A percentile compares a stretch with the other conserved stretches of the same genome.
These are phyloP conservation scores for Ceratocystis albifundus DNA, from an alignment of 2,329 filamentous ascomycete species.

Conservation along the genomic window DNA sequence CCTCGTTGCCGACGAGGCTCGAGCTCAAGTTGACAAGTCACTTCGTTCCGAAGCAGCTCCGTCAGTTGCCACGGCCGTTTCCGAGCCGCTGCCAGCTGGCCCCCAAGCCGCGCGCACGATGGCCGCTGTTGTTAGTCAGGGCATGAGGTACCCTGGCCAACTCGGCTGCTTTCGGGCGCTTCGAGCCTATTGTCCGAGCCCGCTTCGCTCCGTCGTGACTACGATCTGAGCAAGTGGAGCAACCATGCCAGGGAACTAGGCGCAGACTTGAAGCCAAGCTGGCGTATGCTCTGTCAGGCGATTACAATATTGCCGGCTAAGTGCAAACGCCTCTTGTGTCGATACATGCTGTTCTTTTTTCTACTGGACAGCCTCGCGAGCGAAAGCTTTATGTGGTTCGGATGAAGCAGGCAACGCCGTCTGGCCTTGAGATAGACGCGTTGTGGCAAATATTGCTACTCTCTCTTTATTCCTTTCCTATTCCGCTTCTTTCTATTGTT, in stretches of 20 bases:
- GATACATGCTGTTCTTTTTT: neutral
- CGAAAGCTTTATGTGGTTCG: conserved; percentile 20
- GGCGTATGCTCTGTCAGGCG: neutral
- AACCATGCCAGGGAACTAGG: conserved; percentile 9
- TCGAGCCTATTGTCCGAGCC: conserved; percentile 47
- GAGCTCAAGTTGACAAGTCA: conserved; percentile 49
- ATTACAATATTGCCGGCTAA: neutral
- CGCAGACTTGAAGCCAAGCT: conserved; percentile 4
- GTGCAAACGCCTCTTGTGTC: neutral
- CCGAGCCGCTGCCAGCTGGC: conserved; percentile 36
- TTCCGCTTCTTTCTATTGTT: neutral
- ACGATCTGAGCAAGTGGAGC: conserved; percentile 39
- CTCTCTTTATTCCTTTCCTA: conserved; percentile 1
- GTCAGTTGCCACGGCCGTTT: conserved; percentile 34
- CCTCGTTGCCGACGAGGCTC: conserved; percentile 81
- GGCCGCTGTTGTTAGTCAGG: conserved; percentile 30
- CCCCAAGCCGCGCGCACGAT: conserved; percentile 30
- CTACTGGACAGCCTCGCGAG: conserved; percentile 15
- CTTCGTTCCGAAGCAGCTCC: conserved; percentile 30
- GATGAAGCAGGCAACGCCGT: conserved; percentile 18
- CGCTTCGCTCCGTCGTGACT: conserved; percentile 58
- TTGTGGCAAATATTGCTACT: conserved; percentile 16
- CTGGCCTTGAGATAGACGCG: conserved; percentile 20
- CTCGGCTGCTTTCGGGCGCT: conserved; percentile 39
- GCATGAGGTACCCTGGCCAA: conserved; percentile 28